Percentiles rank a stretch among this genome's conserved stretches.
These are phyloP conservation scores for Drechslerella coelobrocha DNA, from an alignment of 2,329 filamentous ascomycete species.

Conservation along the genomic window DNA sequence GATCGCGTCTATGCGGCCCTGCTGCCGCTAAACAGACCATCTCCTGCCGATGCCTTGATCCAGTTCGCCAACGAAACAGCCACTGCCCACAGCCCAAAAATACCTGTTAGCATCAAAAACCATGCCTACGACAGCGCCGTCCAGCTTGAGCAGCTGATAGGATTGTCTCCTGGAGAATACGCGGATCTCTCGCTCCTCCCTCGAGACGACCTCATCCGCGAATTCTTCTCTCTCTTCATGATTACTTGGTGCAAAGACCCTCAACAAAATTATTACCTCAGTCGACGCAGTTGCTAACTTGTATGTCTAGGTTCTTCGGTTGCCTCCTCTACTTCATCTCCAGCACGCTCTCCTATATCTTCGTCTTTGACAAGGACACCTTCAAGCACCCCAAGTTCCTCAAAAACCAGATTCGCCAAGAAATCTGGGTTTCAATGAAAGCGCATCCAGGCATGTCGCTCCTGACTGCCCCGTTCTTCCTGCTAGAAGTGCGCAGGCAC, in stretches of 20 bases:
- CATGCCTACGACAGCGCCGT: constrained; percentile 31
- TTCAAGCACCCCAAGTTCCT: constrained; percentile 91
- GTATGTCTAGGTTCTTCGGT: constrained; percentile 75
- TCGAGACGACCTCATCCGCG: constrained; percentile 78
- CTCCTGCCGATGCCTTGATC: constrained; percentile 61
- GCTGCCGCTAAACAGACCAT: constrained; percentile 59
- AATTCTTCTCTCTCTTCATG: constrained; percentile 76
- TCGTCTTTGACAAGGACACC: constrained; percentile 90
- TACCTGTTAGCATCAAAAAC: constrained; percentile 55
- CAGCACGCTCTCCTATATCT: constrained; percentile 80
- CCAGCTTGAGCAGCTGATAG: constrained; percentile 59
- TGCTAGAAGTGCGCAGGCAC: constrained; percentile 81
- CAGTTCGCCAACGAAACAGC: constrained; percentile 62
- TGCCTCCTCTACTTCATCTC: constrained; percentile 83
- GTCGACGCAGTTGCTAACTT: constrained; percentile 8
- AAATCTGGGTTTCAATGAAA: constrained; percentile 79
- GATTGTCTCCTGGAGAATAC: constrained; percentile 72
- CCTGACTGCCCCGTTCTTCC: constrained; percentile 80
- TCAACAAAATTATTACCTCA: neutral
- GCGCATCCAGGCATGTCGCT: constrained; percentile 83
- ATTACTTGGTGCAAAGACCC: constrained; percentile 75
- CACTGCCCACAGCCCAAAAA: constrained; percentile 66
- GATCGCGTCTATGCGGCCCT: constrained; percentile 76
- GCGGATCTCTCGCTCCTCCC: constrained; percentile 80
- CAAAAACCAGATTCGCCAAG: constrained; percentile 86